phyloP scores from a whole-genome alignment of 2,329 filamentous ascomycete species.

The Penicillium sp. region DNA sequence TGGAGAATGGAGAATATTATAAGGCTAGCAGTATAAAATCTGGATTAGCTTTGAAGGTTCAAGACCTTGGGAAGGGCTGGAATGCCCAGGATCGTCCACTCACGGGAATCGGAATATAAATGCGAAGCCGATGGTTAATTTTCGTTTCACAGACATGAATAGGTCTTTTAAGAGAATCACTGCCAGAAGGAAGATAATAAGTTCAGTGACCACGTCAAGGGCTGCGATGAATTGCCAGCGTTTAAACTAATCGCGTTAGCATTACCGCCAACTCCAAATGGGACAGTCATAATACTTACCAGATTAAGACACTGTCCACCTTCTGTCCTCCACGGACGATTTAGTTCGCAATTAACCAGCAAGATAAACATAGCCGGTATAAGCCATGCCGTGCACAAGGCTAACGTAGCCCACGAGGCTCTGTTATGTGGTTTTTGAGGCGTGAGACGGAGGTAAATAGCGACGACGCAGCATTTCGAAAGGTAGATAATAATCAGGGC shows the following conservation, averaged over 20 bases:
- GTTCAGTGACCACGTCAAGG: constrained; percentile 35
- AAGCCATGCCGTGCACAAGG: constrained; percentile 35
- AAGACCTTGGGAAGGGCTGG: too few species aligned
- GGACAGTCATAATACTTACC: constrained; percentile 12
- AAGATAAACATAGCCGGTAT: constrained; percentile 40
- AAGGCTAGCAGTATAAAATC: constrained; percentile 21
- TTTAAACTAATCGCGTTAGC: constrained; percentile 16
- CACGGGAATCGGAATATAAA: constrained; percentile 38
- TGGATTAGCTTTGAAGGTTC: too few species aligned
- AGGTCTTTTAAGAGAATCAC: constrained; percentile 29
- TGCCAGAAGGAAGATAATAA: constrained; percentile 30
- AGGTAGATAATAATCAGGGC: constrained; percentile 42
- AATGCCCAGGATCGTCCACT: too few species aligned
- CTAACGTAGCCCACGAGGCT: constrained; percentile 34
- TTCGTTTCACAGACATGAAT: constrained; percentile 31
- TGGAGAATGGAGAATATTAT: constrained; percentile 37
- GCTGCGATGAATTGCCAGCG: constrained; percentile 35
- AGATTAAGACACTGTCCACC: constrained; percentile 25
- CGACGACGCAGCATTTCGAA: constrained; percentile 35
- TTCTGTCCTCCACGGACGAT: constrained; percentile 32
- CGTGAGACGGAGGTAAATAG: constrained; percentile 45
- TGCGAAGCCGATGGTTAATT: constrained; percentile 30
- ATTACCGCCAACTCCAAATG: neutral
- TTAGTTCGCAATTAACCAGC: constrained; percentile 39
- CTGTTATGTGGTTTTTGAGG: constrained; percentile 40